Evolutionary conservation across 2,329 filamentous ascomycete genomes (phyloP).

Genomic region (Rosellinia necatrix): DNA sequence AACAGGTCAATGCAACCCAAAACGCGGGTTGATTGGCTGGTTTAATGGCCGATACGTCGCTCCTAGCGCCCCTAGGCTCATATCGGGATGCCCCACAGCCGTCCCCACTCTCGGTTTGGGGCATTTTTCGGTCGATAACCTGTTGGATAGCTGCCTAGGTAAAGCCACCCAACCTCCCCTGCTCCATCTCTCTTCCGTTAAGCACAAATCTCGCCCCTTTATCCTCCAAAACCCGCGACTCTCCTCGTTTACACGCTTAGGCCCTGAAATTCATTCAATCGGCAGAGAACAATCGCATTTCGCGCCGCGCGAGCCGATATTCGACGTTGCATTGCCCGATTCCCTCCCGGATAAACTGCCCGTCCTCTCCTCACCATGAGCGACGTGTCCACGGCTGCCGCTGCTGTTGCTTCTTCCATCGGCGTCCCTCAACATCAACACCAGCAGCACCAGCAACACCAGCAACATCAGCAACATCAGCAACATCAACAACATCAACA

Average conservation of each 20-base stretch:
- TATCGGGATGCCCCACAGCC: constrained; percentile 14
- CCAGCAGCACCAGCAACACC: constrained; percentile 5
- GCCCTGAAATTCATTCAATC: constrained; percentile 38
- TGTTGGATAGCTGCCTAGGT: too few relatives aligned
- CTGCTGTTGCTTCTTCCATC: constrained; percentile 18
- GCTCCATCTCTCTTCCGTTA: constrained; percentile 38
- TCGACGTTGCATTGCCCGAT: constrained; percentile 20
- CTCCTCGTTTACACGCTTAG: constrained; percentile 42
- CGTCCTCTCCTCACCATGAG: constrained; percentile 30
- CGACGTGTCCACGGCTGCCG: constrained; percentile 33
- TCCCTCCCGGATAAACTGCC: not conserved
- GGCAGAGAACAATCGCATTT: constrained; percentile 33
- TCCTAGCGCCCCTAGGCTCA: constrained; percentile 28
- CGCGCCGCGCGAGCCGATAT: constrained; percentile 19
- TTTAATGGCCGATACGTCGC: constrained; percentile 10
- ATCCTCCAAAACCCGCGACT: constrained; percentile 38
- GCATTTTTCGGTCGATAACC: constrained; percentile 21
- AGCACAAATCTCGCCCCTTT: constrained; percentile 41
- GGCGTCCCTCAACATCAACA: constrained; percentile 9
- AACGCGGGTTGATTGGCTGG: constrained; percentile 12
- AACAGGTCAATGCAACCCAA: constrained; percentile 11
- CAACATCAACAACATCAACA: constrained; percentile 4
- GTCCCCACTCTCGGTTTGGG: constrained; percentile 23
- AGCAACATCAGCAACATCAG: constrained; percentile 8
- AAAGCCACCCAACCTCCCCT: constrained; percentile 26